phyloP scores from a whole-genome alignment of 257 asterid species.

The Echium plantagineum region DNA sequence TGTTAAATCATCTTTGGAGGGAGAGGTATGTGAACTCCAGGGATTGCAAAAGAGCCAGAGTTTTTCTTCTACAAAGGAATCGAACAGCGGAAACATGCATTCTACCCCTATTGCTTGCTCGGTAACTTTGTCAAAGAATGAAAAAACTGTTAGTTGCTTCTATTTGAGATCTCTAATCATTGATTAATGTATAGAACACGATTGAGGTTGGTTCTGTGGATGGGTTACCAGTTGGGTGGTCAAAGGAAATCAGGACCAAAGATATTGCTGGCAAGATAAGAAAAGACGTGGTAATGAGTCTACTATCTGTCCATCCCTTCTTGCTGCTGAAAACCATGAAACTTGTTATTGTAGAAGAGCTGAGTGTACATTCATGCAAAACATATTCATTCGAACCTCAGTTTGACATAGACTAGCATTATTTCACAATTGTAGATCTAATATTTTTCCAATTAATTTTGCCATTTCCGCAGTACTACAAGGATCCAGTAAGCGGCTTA shows the following conservation, averaged over 20 bases:
- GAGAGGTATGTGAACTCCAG: constrained; percentile 4
- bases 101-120: constrained; percentile 8
- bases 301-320: background rate
- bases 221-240: constrained; percentile 73
- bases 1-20: constrained; percentile 10
- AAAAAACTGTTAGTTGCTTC: constrained; percentile 2
- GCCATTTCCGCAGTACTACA: background rate
- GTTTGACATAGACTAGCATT: background rate
- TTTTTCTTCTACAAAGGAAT: constrained; percentile 6
- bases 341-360: background rate
- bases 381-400: background rate
- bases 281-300: constrained; percentile 43
- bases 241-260: constrained; percentile 34
- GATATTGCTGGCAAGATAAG: constrained; percentile 27
- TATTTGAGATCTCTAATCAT: constrained; percentile 2
- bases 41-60: constrained; percentile 9
- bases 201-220: constrained; percentile 19
- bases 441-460: background rate
- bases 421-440: background rate
- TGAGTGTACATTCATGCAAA: background rate
- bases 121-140: constrained; percentile 5
- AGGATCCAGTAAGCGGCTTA: constrained; percentile 49
- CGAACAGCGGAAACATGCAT: constrained; percentile 1
- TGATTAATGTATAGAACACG: constrained; percentile 11
- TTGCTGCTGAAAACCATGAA: background rate